Percentiles rank a stretch among this genome's conserved stretches.
Conservation (phyloP, 371 early-diverging fungal species). For the Coemansia sp. region DNA sequence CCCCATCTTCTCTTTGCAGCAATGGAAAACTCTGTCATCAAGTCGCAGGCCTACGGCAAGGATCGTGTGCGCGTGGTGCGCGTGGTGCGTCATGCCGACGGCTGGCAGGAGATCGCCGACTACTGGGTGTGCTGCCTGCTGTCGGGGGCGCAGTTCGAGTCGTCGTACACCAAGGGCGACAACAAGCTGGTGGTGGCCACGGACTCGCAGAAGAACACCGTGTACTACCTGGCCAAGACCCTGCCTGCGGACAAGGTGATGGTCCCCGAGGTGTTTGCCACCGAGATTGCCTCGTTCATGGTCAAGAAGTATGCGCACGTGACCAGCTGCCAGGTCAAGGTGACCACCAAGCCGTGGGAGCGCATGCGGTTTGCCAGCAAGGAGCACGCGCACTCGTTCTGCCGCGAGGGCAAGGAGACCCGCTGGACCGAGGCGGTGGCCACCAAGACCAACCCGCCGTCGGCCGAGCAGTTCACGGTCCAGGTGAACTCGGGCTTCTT, state of each 20-base stretch:
- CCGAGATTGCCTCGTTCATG: slow-evolving; percentile 70
- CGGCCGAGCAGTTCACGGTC: slow-evolving; percentile 13
- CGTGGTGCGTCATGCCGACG: slow-evolving; percentile 64
- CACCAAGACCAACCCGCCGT: slow-evolving; percentile 42
- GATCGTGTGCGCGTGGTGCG: slow-evolving; percentile 75
- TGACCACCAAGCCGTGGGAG: slow-evolving; percentile 76
- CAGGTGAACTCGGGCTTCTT: slow-evolving; percentile 42
- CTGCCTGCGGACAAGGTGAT: slow-evolving; percentile 61
- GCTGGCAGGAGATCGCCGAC: slow-evolving; percentile 73
- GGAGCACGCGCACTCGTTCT: slow-evolving; percentile 77
- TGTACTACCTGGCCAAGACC: slow-evolving; percentile 75
- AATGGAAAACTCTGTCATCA: slow-evolving; percentile 53
- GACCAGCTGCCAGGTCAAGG: slow-evolving; percentile 66
- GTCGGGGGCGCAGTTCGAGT: slow-evolving; percentile 69
- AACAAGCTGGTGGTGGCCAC: slow-evolving; percentile 69
- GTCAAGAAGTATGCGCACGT: slow-evolving; percentile 73
- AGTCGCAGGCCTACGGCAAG: slow-evolving; percentile 74
- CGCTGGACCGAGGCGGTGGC: slow-evolving; percentile 64
- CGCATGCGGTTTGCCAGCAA: slow-evolving; percentile 69
- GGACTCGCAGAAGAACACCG: slow-evolving; percentile 83
- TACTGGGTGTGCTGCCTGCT: slow-evolving; percentile 74
- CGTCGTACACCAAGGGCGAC: slow-evolving; percentile 80
- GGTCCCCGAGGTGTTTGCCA: slow-evolving; percentile 73
- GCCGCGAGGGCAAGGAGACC: slow-evolving; percentile 75
- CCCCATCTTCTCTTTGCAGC: neutral